Percentiles rank a stretch among this genome's conserved stretches.
These are phyloP conservation scores for Moniliella sp. DNA, from an alignment of 1,284 basidiomycete species.

Conservation along the genomic window DNA sequence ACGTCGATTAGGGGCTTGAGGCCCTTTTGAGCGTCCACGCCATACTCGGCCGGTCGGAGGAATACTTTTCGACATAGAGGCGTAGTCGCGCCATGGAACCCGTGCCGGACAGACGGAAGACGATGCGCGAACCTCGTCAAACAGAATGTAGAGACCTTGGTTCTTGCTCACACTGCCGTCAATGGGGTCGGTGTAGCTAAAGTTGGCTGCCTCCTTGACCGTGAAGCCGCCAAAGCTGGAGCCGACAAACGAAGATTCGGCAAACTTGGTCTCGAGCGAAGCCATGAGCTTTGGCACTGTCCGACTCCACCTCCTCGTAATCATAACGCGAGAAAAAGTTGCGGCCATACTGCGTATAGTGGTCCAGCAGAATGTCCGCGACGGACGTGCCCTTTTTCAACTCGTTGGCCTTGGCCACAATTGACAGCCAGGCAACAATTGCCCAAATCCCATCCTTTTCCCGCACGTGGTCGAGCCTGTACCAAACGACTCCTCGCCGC, in stretches of 20 bases:
- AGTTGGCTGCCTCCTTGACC: constrained; percentile 62
- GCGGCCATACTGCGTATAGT: constrained; percentile 80
- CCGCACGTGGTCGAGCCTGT: constrained; percentile 99
- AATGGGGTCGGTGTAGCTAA: constrained; percentile 90
- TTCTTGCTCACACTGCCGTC: constrained; percentile 78
- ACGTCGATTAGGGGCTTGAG: constrained; percentile 86
- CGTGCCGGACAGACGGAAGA: constrained; percentile 85
- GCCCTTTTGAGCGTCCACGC: constrained; percentile 59
- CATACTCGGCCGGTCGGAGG: constrained; percentile 58
- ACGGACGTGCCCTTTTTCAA: constrained; percentile 36
- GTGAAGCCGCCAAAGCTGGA: constrained; percentile 45
- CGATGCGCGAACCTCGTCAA: constrained; percentile 76
- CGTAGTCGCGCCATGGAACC: constrained; percentile 80
- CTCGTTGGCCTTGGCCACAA: constrained; percentile 75
- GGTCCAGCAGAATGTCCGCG: constrained; percentile 43
- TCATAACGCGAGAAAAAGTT: constrained; percentile 93
- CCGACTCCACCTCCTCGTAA: constrained; percentile 87
- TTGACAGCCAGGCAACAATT: constrained; percentile 86
- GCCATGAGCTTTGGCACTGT: constrained; percentile 69
- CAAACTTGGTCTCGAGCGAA: constrained; percentile 52
- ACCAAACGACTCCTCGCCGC: constrained; percentile 93
- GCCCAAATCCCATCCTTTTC: constrained; percentile 99
- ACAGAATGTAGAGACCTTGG: constrained; percentile 80
- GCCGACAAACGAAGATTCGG: constrained; percentile 39
- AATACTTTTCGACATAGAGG: constrained; percentile 48